phyloP scores from a whole-genome alignment of 164 flowering plant genomes.

The Chimonanthus salicifolius region DNA sequence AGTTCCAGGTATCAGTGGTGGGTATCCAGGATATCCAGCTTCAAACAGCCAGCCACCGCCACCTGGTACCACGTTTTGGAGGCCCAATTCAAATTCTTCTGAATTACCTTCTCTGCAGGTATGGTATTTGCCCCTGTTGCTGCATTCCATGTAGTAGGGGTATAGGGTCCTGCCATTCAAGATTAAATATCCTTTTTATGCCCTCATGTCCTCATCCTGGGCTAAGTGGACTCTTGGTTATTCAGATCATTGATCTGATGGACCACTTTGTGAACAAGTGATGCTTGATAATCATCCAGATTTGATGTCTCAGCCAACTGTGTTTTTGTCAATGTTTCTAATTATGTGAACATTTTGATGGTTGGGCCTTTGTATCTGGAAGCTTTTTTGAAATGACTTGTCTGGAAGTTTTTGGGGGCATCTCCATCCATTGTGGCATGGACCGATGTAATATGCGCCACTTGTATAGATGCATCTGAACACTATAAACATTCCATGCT shows the following conservation, averaged over 20 bases:
- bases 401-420: too few relatives aligned
- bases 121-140: constrained; percentile 16
- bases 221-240: background rate
- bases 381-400: too few relatives aligned
- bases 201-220: background rate
- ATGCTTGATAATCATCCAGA: too few relatives aligned
- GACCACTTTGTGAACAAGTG: background rate
- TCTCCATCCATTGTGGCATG: too few relatives aligned
- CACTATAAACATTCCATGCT: too few relatives aligned
- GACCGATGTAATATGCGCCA: too few relatives aligned
- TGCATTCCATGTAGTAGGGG: background rate
- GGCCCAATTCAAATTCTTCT: constrained; percentile 47
- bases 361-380: too few relatives aligned
- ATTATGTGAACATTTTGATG: too few relatives aligned
- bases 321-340: too few relatives aligned
- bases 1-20: constrained; percentile 46
- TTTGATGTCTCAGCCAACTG: too few relatives aligned
- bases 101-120: constrained; percentile 64
- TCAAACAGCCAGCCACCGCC: constrained; percentile 48
- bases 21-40: constrained; percentile 24
- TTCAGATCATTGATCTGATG: background rate
- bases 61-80: constrained; percentile 48
- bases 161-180: background rate
- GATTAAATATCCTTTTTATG: background rate
- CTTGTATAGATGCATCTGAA: too few relatives aligned